A percentile compares a stretch with the other conserved stretches of the same genome.
phyloP scores from a whole-genome alignment of 2,329 filamentous ascomycete genomes.

The Aspergillus transmontanensis region DNA sequence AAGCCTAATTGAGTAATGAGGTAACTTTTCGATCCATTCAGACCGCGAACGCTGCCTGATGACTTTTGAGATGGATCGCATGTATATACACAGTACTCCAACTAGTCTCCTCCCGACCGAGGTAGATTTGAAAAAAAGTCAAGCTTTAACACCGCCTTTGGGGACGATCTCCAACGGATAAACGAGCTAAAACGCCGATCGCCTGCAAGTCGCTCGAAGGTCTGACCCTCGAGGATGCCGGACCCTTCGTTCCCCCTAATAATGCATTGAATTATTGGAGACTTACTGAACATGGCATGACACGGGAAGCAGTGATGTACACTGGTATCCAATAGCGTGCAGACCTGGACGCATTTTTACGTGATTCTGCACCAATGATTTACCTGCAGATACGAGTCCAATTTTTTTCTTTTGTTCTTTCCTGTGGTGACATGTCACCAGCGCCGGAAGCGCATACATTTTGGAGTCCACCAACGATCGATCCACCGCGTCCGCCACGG shows the following conservation, averaged over 20 bases:
- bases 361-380: background rate
- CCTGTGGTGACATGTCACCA: background rate
- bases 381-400: background rate
- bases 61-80: background rate
- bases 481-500: background rate
- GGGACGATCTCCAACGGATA: conserved; percentile 1
- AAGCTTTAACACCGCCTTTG: background rate
- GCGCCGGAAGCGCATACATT: background rate
- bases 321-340: background rate
- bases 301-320: background rate
- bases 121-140: background rate
- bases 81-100: background rate
- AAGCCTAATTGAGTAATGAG: no score
- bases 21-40: background rate
- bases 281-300: background rate
- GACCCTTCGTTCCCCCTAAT: background rate
- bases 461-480: background rate
- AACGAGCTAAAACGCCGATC: conserved; percentile 6
- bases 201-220: conserved; percentile 5
- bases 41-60: background rate
- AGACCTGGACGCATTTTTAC: background rate
- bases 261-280: background rate
- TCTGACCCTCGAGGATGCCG: background rate
- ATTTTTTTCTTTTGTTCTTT: background rate
- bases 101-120: background rate